Evolutionary conservation across 2,329 filamentous ascomycete genomes (phyloP), one percentile per base, ranked within the genome.

Genomic region (Aspergillus sp.): DNA sequence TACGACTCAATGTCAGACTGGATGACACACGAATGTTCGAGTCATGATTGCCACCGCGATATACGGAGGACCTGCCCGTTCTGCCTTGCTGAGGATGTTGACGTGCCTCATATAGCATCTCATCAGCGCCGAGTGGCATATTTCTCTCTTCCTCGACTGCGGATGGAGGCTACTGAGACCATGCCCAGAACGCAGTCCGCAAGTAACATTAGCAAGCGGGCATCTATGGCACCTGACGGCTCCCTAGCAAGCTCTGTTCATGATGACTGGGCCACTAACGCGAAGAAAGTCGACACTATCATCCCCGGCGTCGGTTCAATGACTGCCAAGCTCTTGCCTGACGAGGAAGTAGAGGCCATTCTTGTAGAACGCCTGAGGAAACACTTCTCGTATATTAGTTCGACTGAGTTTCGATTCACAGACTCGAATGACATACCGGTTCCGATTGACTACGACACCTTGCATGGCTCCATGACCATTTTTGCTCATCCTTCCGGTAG

Each of bases 1-100:
- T 57, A 57, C 19, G 48, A 52, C 21, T 52, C 27, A 4, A 35
- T 52, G 4, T 31, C 40, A 17, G 55, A 57, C 2, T 57, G 41
- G 55, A 47, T 48, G 3, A 9, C 12, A 4, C 55, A 57, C 17
- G 41, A 57, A 17, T 19, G 11, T 6, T 33, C 27, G 3, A 50
- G 19, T 3, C 53, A 55, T 41, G 45, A 31, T 1, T 8, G 12
- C 1, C 21, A 19, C 15, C 21, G 14, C 21, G 23, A 9, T 19
- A 6, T 14, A 4, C 5, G 21, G 4, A 15, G 45, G 9, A 21
- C 27, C 2, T 50, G 53, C 31, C 53, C 45, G 2, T 21, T 55
- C 7, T 55, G 53, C 15, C 23, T 33, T 0, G 2, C 12, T 3
- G 6, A 4, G n/a, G 17, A 37, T 14, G 15, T 15, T 9, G 43